A percentile compares a stretch with the other conserved stretches of the same genome.
These are phyloP conservation scores for Corynespora cassiicola DNA, from an alignment of 2,329 filamentous ascomycete genomes.

Conservation along the genomic window DNA sequence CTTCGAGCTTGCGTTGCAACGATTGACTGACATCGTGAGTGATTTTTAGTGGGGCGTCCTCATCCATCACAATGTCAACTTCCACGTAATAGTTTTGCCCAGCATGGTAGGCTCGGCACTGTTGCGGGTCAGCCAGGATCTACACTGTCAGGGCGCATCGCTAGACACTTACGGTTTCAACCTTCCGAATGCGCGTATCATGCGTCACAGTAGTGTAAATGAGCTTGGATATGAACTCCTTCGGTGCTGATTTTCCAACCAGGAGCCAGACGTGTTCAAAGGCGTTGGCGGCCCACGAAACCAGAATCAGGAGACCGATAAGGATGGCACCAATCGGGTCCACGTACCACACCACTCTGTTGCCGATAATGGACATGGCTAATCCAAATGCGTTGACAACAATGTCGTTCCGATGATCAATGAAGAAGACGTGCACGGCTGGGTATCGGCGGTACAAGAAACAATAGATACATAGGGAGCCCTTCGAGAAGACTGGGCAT, in stretches of 20 bases:
- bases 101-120: slow-evolving; percentile 66
- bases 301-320: slow-evolving; percentile 66
- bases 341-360: slow-evolving; percentile 63
- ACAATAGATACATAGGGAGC: slow-evolving; percentile 61
- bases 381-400: slow-evolving; percentile 63
- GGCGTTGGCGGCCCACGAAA: slow-evolving; percentile 67
- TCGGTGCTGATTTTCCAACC: slow-evolving; percentile 67
- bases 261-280: slow-evolving; percentile 68
- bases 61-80: slow-evolving; percentile 67
- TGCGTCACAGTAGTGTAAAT: slow-evolving; percentile 64
- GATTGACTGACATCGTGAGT: slow-evolving; percentile 67
- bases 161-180: slow-evolving; percentile 56
- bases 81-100: slow-evolving; percentile 69
- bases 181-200: slow-evolving; percentile 60
- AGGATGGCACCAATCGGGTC: slow-evolving; percentile 67
- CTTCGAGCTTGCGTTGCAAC: slow-evolving; percentile 67
- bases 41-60: slow-evolving; percentile 59
- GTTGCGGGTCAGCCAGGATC: slow-evolving; percentile 17
- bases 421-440: slow-evolving; percentile 63
- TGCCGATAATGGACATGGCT: slow-evolving; percentile 62
- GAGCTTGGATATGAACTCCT: slow-evolving; percentile 62
- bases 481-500: slow-evolving; percentile 57
- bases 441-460: slow-evolving; percentile 61
- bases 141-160: not conserved
- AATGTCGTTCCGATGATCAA: slow-evolving; percentile 65